These are phyloP conservation scores for Moniliophthora roreri DNA, from an alignment of 1,284 basidiomycete genomes.

Conservation along the genomic window DNA sequence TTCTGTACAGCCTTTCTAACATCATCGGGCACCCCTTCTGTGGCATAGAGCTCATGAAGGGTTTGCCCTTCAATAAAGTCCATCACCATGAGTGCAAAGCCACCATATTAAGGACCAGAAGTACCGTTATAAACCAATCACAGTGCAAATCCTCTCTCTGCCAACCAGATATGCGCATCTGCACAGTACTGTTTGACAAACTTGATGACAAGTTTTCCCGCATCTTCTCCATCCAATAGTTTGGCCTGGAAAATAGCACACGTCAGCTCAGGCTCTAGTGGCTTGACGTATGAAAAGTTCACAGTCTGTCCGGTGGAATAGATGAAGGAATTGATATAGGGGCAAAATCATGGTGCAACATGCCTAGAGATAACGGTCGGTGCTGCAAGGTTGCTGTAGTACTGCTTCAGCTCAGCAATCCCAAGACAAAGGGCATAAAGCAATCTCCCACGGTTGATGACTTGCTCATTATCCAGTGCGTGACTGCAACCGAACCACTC, in stretches of 20 bases:
- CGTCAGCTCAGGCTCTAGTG: neutral
- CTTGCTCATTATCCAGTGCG: too few relatives aligned
- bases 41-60: neutral
- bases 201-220: neutral
- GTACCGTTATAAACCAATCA: neutral
- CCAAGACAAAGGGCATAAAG: too few relatives aligned
- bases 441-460: too few relatives aligned
- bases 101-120: neutral
- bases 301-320: neutral
- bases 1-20: neutral
- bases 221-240: too few relatives aligned
- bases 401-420: too few relatives aligned
- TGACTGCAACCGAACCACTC: too few relatives aligned
- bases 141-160: neutral
- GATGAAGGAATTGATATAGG: neutral
- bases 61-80: constrained; percentile 1
- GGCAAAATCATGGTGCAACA: too few relatives aligned
- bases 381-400: too few relatives aligned
- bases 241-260: neutral
- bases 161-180: neutral
- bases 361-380: too few relatives aligned
- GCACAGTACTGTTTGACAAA: neutral
- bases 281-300: neutral
- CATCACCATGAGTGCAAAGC: constrained; percentile 1
- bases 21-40: neutral